A percentile compares a stretch with the other conserved stretches of the same genome.
phyloP scores from a whole-genome alignment of 1,284 basidiomycete species.

The Sutorius eximius region DNA sequence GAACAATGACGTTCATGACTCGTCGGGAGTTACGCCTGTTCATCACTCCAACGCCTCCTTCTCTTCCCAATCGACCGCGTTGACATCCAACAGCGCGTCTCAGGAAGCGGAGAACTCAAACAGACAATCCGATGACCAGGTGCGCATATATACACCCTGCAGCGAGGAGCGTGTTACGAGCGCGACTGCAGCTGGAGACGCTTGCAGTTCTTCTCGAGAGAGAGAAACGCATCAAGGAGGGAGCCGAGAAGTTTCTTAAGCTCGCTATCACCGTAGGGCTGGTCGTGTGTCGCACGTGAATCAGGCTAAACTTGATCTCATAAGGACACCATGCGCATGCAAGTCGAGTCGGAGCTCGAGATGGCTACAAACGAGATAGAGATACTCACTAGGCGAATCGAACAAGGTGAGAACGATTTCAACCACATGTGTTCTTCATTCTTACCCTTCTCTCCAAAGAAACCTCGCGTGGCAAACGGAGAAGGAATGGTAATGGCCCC shows the following conservation, averaged over 20 bases:
- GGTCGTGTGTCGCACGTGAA: background rate
- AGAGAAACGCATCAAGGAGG: slow-evolving; percentile 80
- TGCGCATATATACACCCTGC: slow-evolving; percentile 15
- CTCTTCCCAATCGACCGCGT: slow-evolving; percentile 34
- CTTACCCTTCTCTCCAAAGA: slow-evolving; percentile 28
- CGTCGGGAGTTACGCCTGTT: slow-evolving; percentile 15
- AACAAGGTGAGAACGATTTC: slow-evolving; percentile 48
- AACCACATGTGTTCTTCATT: background rate
- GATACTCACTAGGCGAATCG: slow-evolving; percentile 62
- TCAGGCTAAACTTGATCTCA: slow-evolving; percentile 13
- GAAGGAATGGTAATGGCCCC: slow-evolving; percentile 33
- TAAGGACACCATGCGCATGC: slow-evolving; percentile 63
- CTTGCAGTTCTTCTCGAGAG: slow-evolving; percentile 66
- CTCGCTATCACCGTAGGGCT: slow-evolving; percentile 57
- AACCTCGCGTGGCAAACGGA: slow-evolving; percentile 42
- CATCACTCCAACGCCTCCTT: slow-evolving; percentile 30
- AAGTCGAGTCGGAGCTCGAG: slow-evolving; percentile 77
- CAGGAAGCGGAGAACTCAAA: slow-evolving; percentile 26
- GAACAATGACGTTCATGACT: slow-evolving; percentile 32
- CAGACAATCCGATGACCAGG: slow-evolving; percentile 34
- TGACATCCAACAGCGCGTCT: slow-evolving; percentile 26
- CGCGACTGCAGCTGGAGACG: slow-evolving; percentile 55
- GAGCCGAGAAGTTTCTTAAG: slow-evolving; percentile 79
- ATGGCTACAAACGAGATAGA: slow-evolving; percentile 72
- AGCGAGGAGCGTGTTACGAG: slow-evolving; percentile 4